Percentiles rank a stretch among this genome's conserved stretches.
phyloP scores from a whole-genome alignment of 179 eudicot genomes.

The Silene noctiflora region DNA sequence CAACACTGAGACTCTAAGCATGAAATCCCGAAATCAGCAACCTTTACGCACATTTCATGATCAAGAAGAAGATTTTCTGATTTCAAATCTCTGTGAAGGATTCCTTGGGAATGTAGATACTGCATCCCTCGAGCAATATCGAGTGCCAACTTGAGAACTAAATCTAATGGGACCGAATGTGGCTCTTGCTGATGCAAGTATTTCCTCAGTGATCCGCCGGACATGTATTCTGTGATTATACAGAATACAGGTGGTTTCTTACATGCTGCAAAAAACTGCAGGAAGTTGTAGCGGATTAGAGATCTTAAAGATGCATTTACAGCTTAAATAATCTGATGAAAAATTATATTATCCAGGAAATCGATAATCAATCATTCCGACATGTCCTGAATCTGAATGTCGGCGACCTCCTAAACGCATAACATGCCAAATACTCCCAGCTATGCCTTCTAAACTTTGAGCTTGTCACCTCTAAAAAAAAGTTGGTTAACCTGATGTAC shows the following conservation, averaged over 20 bases:
- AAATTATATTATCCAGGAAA: neutral
- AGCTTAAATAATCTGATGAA: no score
- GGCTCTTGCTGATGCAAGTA: conserved; percentile 95
- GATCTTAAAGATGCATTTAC: neutral
- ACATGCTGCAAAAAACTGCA: conserved; percentile 94
- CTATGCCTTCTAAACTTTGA: no score
- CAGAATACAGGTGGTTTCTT: conserved; percentile 96
- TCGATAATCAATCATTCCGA: neutral
- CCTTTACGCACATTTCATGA: conserved; percentile 86
- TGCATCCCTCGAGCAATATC: conserved; percentile 97
- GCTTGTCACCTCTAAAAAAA: no score
- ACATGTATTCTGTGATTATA: conserved; percentile 88
- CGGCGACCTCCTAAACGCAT: no score
- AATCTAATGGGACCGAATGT: conserved; percentile 61
- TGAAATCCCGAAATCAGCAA: conserved; percentile 99
- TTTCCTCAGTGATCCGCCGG: conserved; percentile 88
- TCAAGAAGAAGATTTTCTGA: conserved; percentile 88
- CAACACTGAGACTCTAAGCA: conserved; percentile 95
- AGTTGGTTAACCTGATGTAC: no score
- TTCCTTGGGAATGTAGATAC: conserved; percentile 90
- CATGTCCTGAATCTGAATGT: no score
- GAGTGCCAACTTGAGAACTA: conserved; percentile 67
- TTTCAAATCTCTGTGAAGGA: conserved; percentile 93
- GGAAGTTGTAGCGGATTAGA: conserved; percentile 13
- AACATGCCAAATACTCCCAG: no score